Percentiles rank a stretch among this genome's conserved stretches.
Evolutionary conservation across 768 basidiomycete genomes (phyloP).

Genomic region (Mycena polygramma): DNA sequence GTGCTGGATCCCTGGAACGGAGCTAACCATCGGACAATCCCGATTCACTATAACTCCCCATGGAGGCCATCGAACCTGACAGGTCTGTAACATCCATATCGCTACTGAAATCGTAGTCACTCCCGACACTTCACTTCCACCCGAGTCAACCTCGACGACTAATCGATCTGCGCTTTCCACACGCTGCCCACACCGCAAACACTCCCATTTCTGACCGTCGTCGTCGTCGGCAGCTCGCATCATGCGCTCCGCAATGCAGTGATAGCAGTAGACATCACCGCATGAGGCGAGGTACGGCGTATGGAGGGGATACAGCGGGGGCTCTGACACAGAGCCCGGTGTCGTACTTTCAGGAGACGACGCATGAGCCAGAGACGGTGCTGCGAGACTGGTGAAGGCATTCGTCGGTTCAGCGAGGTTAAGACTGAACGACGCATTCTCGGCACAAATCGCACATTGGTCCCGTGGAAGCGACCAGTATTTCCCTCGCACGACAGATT

Average conservation of each 20-base stretch:
- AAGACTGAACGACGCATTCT: constrained; percentile 75
- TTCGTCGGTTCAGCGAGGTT: constrained; percentile 67
- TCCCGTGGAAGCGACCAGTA: constrained; percentile 76
- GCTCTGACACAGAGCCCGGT: constrained; percentile 52
- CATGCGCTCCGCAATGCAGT: constrained; percentile 89
- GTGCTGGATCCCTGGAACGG: neutral
- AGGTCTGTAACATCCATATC: constrained; percentile 65
- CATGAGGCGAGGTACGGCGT: constrained; percentile 89
- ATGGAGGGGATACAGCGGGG: constrained; percentile 75
- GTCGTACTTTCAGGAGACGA: constrained; percentile 41
- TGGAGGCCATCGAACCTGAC: constrained; percentile 63
- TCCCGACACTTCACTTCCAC: constrained; percentile 56
- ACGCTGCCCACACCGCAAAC: constrained; percentile 80
- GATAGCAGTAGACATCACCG: constrained; percentile 93
- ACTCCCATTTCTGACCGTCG: constrained; percentile 78
- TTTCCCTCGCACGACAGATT: constrained; percentile 60
- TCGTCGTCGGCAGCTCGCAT: constrained; percentile 78
- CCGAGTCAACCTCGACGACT: constrained; percentile 56
- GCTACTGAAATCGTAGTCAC: constrained; percentile 74
- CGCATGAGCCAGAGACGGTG: constrained; percentile 33
- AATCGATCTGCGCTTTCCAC: constrained; percentile 78
- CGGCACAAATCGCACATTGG: constrained; percentile 93
- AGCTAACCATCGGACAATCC: constrained; percentile 52
- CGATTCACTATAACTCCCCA: constrained; percentile 65
- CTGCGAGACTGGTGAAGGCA: constrained; percentile 57